These are phyloP conservation scores for Aspergillus sojae DNA, from an alignment of 2,329 filamentous ascomycete species.

Conservation along the genomic window DNA sequence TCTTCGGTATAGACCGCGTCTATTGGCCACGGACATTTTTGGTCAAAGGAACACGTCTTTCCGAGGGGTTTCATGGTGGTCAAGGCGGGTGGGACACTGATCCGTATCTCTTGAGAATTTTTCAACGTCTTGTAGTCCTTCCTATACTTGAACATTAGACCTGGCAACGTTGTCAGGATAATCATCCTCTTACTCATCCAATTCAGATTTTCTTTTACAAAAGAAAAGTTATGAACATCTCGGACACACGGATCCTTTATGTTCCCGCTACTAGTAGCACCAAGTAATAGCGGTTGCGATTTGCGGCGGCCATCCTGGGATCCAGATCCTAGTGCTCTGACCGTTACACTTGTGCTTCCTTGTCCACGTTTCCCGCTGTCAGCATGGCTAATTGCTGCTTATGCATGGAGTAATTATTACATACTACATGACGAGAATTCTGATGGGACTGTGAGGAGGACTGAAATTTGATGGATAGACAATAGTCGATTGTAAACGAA, in stretches of 20 bases:
- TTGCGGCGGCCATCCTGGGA: not conserved
- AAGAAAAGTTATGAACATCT: not conserved
- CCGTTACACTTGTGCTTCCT: not conserved
- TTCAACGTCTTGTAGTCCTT: not conserved
- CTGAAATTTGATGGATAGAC: not conserved
- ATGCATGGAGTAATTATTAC: not conserved
- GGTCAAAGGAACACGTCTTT: not conserved
- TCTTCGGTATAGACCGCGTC: not conserved
- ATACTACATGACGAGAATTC: not conserved
- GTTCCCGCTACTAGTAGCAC: not conserved
- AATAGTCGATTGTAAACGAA: not conserved
- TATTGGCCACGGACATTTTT: not conserved
- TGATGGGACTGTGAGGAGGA: too few species aligned
- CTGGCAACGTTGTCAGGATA: not conserved
- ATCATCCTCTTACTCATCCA: not conserved
- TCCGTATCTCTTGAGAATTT: not conserved
- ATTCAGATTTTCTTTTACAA: not conserved
- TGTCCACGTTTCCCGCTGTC: not conserved
- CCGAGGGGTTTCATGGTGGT: not conserved
- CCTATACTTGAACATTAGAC: not conserved
- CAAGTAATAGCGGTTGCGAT: not conserved
- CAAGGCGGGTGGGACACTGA: not conserved
- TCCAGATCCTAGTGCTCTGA: not conserved
- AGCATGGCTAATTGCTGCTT: not conserved
- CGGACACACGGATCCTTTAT: not conserved